Conservation (phyloP, 2,329 filamentous ascomycete genomes). For the Laburnicola sp. region DNA sequence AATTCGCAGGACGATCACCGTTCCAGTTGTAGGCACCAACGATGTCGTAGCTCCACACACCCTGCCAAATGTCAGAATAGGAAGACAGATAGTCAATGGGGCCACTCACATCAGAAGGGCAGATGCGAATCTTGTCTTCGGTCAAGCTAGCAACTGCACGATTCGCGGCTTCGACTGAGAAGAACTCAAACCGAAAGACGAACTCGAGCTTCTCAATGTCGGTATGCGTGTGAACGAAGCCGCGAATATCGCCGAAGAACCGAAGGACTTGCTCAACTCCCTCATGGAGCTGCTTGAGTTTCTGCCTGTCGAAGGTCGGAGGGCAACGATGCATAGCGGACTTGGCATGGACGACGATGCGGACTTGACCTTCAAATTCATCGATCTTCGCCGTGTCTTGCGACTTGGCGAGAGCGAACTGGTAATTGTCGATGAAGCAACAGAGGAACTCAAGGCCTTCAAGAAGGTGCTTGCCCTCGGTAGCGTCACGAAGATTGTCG, state of each 20-base stretch:
- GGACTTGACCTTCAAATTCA: slow-evolving; percentile 40
- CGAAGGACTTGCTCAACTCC: slow-evolving; percentile 18
- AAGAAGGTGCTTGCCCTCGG: slow-evolving; percentile 30
- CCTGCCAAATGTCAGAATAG: slow-evolving; percentile 26
- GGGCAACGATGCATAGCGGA: not conserved
- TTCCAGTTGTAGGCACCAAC: slow-evolving; percentile 21
- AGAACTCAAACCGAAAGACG: slow-evolving; percentile 38
- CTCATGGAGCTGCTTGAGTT: slow-evolving; percentile 20
- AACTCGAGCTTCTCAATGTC: slow-evolving; percentile 20
- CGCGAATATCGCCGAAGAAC: slow-evolving; percentile 25
- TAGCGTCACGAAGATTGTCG: slow-evolving; percentile 45
- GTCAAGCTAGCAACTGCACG: slow-evolving; percentile 28
- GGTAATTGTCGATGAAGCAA: slow-evolving; percentile 25
- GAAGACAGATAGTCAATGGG: slow-evolving; percentile 2
- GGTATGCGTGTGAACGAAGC: slow-evolving; percentile 24
- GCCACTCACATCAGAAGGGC: slow-evolving; percentile 16
- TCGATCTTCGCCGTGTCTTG: slow-evolving; percentile 30
- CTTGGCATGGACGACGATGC: slow-evolving; percentile 22
- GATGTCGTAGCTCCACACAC: slow-evolving; percentile 26
- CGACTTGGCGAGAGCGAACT: slow-evolving; percentile 30
- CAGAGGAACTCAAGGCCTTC: slow-evolving; percentile 24
- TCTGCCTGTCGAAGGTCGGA: slow-evolving; percentile 19
- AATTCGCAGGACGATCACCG: slow-evolving; percentile 23
- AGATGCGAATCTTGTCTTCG: slow-evolving; percentile 5
- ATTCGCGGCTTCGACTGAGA: slow-evolving; percentile 32